phyloP scores from a whole-genome alignment of 2,329 filamentous ascomycete genomes.

The Cyphellophora attinorum region DNA sequence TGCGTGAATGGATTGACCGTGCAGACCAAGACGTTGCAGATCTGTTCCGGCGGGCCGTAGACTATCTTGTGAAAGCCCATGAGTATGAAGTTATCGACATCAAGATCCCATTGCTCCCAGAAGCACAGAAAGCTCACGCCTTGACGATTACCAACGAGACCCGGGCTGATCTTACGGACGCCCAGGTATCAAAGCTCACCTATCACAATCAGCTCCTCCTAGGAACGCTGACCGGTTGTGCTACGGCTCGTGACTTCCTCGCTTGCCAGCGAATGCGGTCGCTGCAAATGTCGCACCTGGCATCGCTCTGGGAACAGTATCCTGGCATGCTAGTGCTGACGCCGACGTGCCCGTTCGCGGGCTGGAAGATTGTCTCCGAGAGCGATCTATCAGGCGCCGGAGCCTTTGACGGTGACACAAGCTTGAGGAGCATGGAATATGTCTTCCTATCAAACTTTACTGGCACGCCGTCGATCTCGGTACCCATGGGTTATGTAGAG shows the following conservation, averaged over 20 bases:
- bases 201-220: slow-evolving; percentile 46
- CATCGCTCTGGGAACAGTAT: slow-evolving; percentile 58
- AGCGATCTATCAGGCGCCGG: slow-evolving; percentile 50
- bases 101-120: slow-evolving; percentile 48
- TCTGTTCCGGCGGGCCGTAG: slow-evolving; percentile 53
- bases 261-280: slow-evolving; percentile 64
- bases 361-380: slow-evolving; percentile 61
- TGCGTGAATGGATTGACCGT: slow-evolving; percentile 58
- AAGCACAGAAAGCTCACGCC: slow-evolving; percentile 68
- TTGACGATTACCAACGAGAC: slow-evolving; percentile 69
- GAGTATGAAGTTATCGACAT: slow-evolving; percentile 37
- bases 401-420: slow-evolving; percentile 61
- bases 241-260: slow-evolving; percentile 59
- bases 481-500: slow-evolving; percentile 60
- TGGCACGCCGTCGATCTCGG: slow-evolving; percentile 65
- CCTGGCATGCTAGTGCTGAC: slow-evolving; percentile 71
- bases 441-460: slow-evolving; percentile 76
- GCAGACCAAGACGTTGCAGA: slow-evolving; percentile 55
- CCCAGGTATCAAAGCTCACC: slow-evolving; percentile 27
- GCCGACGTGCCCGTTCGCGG: slow-evolving; percentile 65
- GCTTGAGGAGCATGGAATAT: slow-evolving; percentile 73
- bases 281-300: slow-evolving; percentile 69
- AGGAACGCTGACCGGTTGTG: slow-evolving; percentile 49
- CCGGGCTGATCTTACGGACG: slow-evolving; percentile 38
- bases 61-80: slow-evolving; percentile 34